phyloP scores from a whole-genome alignment of 225 moss, liverwort and hornwort species.

The Pleurozium schreberi region DNA sequence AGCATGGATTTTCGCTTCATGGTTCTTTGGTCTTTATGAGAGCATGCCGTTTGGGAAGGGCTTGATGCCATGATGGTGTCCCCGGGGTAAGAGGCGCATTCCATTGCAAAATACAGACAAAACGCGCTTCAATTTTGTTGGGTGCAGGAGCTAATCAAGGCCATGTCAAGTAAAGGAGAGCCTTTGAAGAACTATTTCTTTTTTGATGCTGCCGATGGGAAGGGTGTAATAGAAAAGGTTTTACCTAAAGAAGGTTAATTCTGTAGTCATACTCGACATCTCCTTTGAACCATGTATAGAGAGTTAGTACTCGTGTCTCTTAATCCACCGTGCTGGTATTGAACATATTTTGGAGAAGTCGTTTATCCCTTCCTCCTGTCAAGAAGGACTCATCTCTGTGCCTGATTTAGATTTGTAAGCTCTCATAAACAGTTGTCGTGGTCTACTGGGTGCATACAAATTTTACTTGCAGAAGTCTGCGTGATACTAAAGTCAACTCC shows the following conservation, averaged over 20 bases:
- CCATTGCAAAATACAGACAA: background rate
- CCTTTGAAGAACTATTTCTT: slow-evolving; percentile 86
- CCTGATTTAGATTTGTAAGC: background rate
- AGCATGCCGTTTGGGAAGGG: background rate
- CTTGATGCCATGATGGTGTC: background rate
- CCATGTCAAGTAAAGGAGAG: slow-evolving; percentile 85
- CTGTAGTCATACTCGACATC: background rate
- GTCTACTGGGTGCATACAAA: background rate
- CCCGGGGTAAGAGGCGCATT: background rate
- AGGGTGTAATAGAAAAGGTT: slow-evolving; percentile 78
- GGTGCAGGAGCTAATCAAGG: slow-evolving; percentile 89
- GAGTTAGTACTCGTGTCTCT: background rate
- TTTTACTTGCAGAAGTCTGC: background rate
- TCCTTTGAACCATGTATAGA: slow-evolving; percentile 6
- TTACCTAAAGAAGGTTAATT: slow-evolving; percentile 12
- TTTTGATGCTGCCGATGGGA: slow-evolving; percentile 79
- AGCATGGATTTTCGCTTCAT: background rate
- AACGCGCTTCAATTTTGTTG: background rate
- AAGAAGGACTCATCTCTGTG: background rate
- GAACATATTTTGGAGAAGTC: background rate
- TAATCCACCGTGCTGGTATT: background rate
- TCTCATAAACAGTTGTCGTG: background rate
- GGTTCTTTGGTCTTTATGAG: background rate
- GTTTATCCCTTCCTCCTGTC: background rate
- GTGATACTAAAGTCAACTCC: background rate